A percentile compares a stretch with the other conserved stretches of the same genome.
phyloP scores from a whole-genome alignment of 805 yeast genomes.

The Lachancea sp. region DNA sequence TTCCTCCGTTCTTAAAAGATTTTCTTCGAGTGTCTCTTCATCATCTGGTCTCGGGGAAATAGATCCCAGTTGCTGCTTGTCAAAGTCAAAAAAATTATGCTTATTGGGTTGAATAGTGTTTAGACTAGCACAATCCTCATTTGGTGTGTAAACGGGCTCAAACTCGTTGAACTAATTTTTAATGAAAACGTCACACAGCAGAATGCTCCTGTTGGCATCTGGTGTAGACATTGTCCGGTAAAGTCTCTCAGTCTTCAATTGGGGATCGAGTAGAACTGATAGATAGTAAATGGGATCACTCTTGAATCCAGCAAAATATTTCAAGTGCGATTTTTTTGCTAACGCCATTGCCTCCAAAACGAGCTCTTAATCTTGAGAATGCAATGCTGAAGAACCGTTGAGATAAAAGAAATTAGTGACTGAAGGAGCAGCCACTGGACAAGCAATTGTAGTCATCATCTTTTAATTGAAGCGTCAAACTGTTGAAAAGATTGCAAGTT shows the following conservation, averaged over 20 bases:
- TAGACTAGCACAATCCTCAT: neutral
- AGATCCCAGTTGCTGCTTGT: neutral
- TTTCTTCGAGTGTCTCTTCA: neutral
- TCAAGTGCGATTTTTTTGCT: neutral
- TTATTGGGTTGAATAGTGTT: neutral
- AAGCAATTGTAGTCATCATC: conserved; percentile 2
- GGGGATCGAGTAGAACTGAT: conserved; percentile 8
- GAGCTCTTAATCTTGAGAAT: conserved; percentile 2
- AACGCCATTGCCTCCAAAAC: conserved; percentile 9
- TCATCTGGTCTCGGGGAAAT: neutral
- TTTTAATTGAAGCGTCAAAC: neutral
- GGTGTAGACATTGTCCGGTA: neutral
- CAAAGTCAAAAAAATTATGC: neutral
- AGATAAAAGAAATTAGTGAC: conserved; percentile 1
- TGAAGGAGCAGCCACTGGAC: conserved; percentile 2
- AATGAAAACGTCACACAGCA: neutral
- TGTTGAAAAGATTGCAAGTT: neutral
- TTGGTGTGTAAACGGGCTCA: neutral
- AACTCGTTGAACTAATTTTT: conserved; percentile 3
- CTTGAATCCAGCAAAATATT: neutral
- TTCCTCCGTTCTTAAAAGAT: neutral
- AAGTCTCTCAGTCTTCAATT: neutral
- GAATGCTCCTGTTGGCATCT: neutral
- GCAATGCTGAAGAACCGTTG: conserved; percentile 2
- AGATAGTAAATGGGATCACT: conserved; percentile 5